These are phyloP conservation scores for Tubosaeta brunneosetosa DNA, from an alignment of 768 basidiomycete species.

Conservation along the genomic window DNA sequence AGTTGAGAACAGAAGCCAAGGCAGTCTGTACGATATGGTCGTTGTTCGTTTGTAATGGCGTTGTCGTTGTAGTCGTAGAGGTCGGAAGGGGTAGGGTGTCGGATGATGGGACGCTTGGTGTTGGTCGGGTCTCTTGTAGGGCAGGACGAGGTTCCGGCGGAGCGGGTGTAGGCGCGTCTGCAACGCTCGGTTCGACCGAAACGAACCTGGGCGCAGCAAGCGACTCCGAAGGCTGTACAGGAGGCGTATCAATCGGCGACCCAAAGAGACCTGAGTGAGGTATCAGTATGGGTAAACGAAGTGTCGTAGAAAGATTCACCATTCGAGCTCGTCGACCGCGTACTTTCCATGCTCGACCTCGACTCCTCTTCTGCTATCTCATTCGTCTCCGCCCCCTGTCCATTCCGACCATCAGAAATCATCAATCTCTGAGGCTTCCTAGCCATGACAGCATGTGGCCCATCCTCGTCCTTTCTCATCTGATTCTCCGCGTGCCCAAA, in stretches of 20 bases:
- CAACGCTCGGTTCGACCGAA: constrained; percentile 23
- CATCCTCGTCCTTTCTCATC: constrained; percentile 32
- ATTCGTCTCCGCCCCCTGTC: constrained; percentile 32
- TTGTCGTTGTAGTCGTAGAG: constrained; percentile 6
- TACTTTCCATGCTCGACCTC: constrained; percentile 26
- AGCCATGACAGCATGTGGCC: constrained; percentile 43
- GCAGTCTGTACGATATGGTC: constrained; percentile 46
- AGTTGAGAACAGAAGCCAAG: constrained; percentile 45
- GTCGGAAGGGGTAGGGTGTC: constrained; percentile 7
- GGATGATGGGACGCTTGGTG: constrained; percentile 10
- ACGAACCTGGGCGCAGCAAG: constrained; percentile 23
- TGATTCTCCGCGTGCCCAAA: constrained; percentile 58
- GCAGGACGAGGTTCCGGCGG: constrained; percentile 9
- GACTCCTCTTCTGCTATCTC: constrained; percentile 42
- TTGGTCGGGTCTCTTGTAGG: constrained; percentile 14
- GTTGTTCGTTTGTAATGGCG: constrained; percentile 28
- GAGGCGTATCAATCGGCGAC: constrained; percentile 45
- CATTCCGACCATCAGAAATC: constrained; percentile 53
- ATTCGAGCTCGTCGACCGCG: constrained; percentile 16
- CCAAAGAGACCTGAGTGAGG: constrained; percentile 36
- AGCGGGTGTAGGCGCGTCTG: constrained; percentile 15
- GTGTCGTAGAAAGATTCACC: neutral
- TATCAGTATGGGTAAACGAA: constrained; percentile 2
- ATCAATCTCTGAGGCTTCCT: constrained; percentile 54
- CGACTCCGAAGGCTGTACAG: constrained; percentile 33